Conservation (phyloP, 2,329 filamentous ascomycete species). For the Polytolypa hystricis region DNA sequence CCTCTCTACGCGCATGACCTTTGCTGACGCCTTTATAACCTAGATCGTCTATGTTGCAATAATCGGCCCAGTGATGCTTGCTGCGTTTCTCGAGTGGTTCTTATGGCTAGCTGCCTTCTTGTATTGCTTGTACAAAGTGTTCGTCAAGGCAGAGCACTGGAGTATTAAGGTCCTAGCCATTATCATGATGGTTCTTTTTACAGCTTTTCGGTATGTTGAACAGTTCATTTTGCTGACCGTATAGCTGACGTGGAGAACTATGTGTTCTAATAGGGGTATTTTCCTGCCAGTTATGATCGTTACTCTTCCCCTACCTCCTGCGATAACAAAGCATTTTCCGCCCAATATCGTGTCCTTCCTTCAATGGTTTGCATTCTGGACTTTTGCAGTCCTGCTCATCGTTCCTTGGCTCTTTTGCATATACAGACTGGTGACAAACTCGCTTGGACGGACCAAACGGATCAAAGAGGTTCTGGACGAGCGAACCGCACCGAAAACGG, state of each 20-base stretch:
- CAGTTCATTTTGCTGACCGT: too few species aligned
- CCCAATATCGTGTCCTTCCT: slow-evolving; percentile 55
- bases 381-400: slow-evolving; percentile 72
- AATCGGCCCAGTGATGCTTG: slow-evolving; percentile 69
- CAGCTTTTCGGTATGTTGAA: slow-evolving; percentile 57
- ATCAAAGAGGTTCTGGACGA: slow-evolving; percentile 81
- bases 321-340: slow-evolving; percentile 65
- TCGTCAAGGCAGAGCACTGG: slow-evolving; percentile 78
- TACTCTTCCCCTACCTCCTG: slow-evolving; percentile 69
- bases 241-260: background rate
- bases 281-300: slow-evolving; percentile 93
- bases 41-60: slow-evolving; percentile 80
- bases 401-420: slow-evolving; percentile 90
- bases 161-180: slow-evolving; percentile 69
- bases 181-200: slow-evolving; percentile 62
- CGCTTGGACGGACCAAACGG: slow-evolving; percentile 67
- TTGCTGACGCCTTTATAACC: slow-evolving; percentile 5
- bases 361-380: slow-evolving; percentile 95
- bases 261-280: slow-evolving; percentile 54
- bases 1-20: background rate
- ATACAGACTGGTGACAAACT: slow-evolving; percentile 79
- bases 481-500: slow-evolving; percentile 77
- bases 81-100: slow-evolving; percentile 84
- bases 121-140: slow-evolving; percentile 84
- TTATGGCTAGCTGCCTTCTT: slow-evolving; percentile 89